Evolutionary conservation across 2,329 filamentous ascomycete species (phyloP).

Genomic region (Plenodomus tracheiphilus): DNA sequence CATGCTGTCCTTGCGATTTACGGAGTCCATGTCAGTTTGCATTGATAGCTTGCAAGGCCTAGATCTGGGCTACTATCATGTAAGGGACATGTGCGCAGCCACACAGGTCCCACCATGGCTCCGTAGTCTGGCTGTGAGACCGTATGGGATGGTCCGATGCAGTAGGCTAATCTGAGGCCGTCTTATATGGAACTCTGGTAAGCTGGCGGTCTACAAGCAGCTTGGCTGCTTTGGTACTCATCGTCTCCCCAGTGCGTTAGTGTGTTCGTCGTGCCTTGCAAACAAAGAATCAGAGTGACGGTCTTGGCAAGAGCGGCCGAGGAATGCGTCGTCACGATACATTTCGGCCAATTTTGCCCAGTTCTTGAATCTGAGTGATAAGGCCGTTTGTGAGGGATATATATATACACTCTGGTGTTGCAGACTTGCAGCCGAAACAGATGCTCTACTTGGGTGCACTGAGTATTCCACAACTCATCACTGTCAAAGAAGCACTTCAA

Average conservation of each 20-base stretch:
- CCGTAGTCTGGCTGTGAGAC: background rate
- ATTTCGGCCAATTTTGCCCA: background rate
- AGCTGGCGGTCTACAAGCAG: background rate
- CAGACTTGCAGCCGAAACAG: background rate
- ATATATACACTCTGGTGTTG: background rate
- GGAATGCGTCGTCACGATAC: conserved; percentile 1
- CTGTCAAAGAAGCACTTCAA: background rate
- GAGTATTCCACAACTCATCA: background rate
- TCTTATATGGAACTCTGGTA: background rate
- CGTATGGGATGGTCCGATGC: background rate
- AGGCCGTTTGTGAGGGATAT: background rate
- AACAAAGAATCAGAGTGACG: background rate
- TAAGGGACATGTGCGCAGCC: background rate
- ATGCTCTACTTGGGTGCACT: background rate
- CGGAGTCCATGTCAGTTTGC: background rate
- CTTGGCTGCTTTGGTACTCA: background rate
- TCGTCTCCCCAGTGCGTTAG: background rate
- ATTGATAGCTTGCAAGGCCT: background rate
- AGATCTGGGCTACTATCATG: background rate
- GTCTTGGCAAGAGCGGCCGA: background rate
- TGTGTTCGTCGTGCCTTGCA: background rate
- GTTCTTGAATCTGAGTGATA: background rate
- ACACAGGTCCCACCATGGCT: background rate
- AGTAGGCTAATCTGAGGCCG: background rate
- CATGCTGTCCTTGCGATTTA: background rate